A percentile compares a stretch with the other conserved stretches of the same genome.
Conservation (phyloP, 2,329 filamentous ascomycete genomes). For the Pseudogymnoascus sp. region DNA sequence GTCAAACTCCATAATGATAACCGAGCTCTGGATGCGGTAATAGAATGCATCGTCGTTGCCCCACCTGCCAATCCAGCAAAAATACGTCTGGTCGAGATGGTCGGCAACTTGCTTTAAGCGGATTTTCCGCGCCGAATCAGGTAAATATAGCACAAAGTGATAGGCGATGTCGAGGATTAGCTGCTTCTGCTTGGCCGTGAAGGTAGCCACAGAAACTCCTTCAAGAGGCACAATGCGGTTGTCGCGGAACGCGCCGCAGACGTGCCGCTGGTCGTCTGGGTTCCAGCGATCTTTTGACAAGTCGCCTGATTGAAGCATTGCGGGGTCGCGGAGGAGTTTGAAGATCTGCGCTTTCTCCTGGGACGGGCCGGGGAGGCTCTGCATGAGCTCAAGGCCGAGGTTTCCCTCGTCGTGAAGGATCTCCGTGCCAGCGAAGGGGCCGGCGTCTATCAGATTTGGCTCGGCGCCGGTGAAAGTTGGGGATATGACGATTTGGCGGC, state of each 20-base stretch:
- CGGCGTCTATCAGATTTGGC: constrained; percentile 45
- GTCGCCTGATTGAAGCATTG: constrained; percentile 46
- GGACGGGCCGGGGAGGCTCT: constrained; percentile 18
- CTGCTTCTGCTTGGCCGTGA: constrained; percentile 37
- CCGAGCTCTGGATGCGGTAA: constrained; percentile 67
- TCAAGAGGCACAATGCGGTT: constrained; percentile 66
- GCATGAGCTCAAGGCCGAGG: constrained; percentile 23
- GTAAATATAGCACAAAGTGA: constrained; percentile 54
- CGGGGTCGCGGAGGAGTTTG: constrained; percentile 50
- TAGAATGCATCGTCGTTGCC: constrained; percentile 64
- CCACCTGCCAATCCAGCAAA: constrained; percentile 68
- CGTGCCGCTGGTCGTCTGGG: constrained; percentile 68
- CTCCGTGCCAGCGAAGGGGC: constrained; percentile 22
- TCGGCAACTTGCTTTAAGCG: constrained; percentile 45
- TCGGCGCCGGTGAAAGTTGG: constrained; percentile 74
- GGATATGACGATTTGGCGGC: constrained; percentile 54
- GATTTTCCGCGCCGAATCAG: constrained; percentile 41
- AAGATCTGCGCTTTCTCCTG: constrained; percentile 40
- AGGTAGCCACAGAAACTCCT: constrained; percentile 50
- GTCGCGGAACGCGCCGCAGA: constrained; percentile 70
- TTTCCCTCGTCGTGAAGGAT: constrained; percentile 30
- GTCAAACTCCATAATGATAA: constrained; percentile 68
- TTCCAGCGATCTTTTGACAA: constrained; percentile 58
- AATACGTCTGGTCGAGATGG: constrained; percentile 64
- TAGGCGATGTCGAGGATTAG: constrained; percentile 51